Base-by-base conservation (phyloP, 1,139 yeast species). In the Taphrina betulina region DNA sequence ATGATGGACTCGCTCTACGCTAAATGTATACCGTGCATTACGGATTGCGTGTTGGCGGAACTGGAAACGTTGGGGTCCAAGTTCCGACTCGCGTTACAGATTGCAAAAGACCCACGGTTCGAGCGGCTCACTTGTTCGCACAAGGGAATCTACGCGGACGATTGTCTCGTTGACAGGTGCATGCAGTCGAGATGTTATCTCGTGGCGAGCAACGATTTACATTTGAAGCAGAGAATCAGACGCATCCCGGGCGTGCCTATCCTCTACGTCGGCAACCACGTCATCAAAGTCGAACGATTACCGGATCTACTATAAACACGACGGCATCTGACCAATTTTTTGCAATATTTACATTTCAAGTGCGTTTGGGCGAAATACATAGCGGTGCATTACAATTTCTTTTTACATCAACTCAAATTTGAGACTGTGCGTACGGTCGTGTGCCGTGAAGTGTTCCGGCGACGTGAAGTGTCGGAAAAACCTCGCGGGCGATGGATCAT, bases 131-230 rank as follows among this genome's bases (percentile, higher is more conserved):
- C 83, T 41, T 92, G 98, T 68, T 77, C 94, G 17, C 98, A 92
- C 67, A 85, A 83, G 64, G 98, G 98, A 17, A 92, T 96, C 0
- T 92, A 92, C 75, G 98, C 98, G 29, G 98, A 92, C 80, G 98
- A 92, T 71, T 92, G 98, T 70, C 72, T 92, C 36, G 97, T 92
- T 24, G 83, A 85, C 68, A 76, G 98, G 63, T 95, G 92, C 4
- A 79, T 90, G 71, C 97, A 90, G 67, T 97, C 92, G 72, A 92
- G 92, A 68, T 92, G 98, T 71, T 92, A 82, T 68, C 90, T 92
- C 58, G 97, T 92, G 38, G 98, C 98, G 43, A 90, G 97, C 1
- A 92, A 92, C 70, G 98, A 92, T 82, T 96, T 95, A n/a, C 97
- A 92, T 65, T 75, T 92, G 68, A 92, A 92, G 70, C 81, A 96